Conservation (phyloP, 805 yeast genomes). For the Saturnispora halmiae region DNA sequence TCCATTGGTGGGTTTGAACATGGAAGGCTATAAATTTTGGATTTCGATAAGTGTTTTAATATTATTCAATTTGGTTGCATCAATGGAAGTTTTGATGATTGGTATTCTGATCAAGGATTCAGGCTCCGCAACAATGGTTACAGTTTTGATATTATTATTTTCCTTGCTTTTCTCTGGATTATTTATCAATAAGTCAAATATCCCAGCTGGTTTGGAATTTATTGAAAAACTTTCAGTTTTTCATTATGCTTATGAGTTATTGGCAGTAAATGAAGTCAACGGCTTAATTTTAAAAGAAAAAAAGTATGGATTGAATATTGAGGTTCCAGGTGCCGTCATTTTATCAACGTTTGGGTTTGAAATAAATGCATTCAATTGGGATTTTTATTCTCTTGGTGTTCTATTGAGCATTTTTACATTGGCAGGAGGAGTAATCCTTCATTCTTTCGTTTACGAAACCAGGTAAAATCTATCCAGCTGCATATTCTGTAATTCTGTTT, state of each 20-base stretch:
- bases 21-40: conserved; percentile 65
- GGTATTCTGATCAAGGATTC: conserved; percentile 85
- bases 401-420: conserved; percentile 52
- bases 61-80: conserved; percentile 77
- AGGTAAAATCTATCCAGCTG: too few species aligned
- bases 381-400: conserved; percentile 48
- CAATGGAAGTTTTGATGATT: conserved; percentile 75
- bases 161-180: conserved; percentile 89
- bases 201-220: conserved; percentile 46
- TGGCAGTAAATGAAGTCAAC: conserved; percentile 86
- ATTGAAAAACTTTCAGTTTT: conserved; percentile 80
- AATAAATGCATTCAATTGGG: conserved; percentile 64
- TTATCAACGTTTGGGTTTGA: conserved; percentile 91
- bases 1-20: conserved; percentile 82
- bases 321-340: conserved; percentile 96
- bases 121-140: conserved; percentile 84
- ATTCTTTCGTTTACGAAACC: conserved; percentile 64
- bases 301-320: conserved; percentile 88
- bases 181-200: conserved; percentile 71
- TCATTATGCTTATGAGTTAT: conserved; percentile 93
- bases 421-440: conserved; percentile 68
- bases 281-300: conserved; percentile 75
- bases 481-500: too few species aligned
- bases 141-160: conserved; percentile 74
- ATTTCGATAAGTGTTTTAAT: conserved; percentile 63